These are phyloP conservation scores for Exophiala aquamarina DNA, from an alignment of 2,329 filamentous ascomycete genomes.

Conservation along the genomic window DNA sequence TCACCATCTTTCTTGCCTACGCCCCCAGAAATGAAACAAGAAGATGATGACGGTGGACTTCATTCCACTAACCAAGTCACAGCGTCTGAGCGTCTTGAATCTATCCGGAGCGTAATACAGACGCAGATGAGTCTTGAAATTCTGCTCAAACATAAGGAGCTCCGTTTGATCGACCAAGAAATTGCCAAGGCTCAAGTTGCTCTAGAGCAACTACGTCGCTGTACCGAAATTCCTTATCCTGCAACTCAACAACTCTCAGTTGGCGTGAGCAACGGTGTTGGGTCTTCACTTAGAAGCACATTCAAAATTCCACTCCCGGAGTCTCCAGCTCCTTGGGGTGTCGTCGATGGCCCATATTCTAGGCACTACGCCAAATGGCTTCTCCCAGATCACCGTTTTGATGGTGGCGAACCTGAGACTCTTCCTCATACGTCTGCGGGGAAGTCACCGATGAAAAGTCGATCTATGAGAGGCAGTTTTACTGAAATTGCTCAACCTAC, in stretches of 20 bases:
- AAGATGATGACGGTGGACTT: constrained; percentile 30
- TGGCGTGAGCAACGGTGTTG: constrained; percentile 72
- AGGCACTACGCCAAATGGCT: constrained; percentile 96
- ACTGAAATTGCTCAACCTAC: constrained; percentile 52
- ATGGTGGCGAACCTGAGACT: constrained; percentile 55
- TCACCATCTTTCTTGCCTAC: constrained; percentile 14
- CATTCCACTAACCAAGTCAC: constrained; percentile 7
- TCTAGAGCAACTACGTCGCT: constrained; percentile 88
- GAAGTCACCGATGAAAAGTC: constrained; percentile 62
- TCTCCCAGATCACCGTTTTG: constrained; percentile 82
- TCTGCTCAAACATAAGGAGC: constrained; percentile 87
- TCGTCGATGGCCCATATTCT: constrained; percentile 87
- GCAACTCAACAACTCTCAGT: constrained; percentile 66
- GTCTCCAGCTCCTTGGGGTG: constrained; percentile 85
- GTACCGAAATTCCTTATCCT: constrained; percentile 88
- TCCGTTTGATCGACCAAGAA: constrained; percentile 93
- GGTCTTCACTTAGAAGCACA: constrained; percentile 52
- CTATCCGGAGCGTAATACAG: constrained; percentile 70
- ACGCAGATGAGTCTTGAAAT: constrained; percentile 90
- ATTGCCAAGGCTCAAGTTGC: constrained; percentile 92
- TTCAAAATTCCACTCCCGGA: constrained; percentile 48
- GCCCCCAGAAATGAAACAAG: constrained; percentile 17
- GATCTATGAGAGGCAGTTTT: constrained; percentile 75
- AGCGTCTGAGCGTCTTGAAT: constrained; percentile 28
- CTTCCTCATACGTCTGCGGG: constrained; percentile 22